Percentiles rank a stretch among this genome's conserved stretches.
These are phyloP conservation scores for Daldinia eschscholtzii DNA, from an alignment of 2,329 filamentous ascomycete genomes.

Conservation along the genomic window DNA sequence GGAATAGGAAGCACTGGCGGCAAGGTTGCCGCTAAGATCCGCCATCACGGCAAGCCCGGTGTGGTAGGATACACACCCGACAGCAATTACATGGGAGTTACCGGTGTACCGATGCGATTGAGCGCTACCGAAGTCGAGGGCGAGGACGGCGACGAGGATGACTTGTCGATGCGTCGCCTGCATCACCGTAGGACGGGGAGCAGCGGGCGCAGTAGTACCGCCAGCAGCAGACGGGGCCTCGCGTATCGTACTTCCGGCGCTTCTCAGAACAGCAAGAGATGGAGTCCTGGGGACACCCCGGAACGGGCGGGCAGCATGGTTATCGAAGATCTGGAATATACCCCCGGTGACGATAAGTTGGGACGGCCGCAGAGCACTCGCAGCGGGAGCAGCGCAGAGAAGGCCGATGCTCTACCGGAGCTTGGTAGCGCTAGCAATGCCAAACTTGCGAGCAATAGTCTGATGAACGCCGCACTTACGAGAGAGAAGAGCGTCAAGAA, in stretches of 20 bases:
- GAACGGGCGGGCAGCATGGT: conserved; percentile 67
- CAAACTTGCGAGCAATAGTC: conserved; percentile 69
- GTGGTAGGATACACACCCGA: conserved; percentile 83
- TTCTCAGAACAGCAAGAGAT: conserved; percentile 58
- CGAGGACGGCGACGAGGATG: conserved; percentile 84
- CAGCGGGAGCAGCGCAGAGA: conserved; percentile 70
- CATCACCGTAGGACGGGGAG: conserved; percentile 80
- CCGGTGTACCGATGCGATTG: conserved; percentile 88
- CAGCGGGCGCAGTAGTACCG: conserved; percentile 78
- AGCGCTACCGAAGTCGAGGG: conserved; percentile 96
- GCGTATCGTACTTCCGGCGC: conserved; percentile 66
- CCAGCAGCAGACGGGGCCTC: conserved; percentile 63
- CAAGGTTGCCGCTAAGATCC: conserved; percentile 85
- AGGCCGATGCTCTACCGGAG: conserved; percentile 71
- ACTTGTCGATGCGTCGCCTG: conserved; percentile 62
- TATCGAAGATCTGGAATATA: conserved; percentile 57
- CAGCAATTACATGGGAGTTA: conserved; percentile 78
- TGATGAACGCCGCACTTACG: conserved; percentile 68
- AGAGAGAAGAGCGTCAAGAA: conserved; percentile 75
- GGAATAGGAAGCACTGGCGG: conserved; percentile 68
- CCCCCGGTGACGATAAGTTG: conserved; percentile 48
- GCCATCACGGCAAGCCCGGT: conserved; percentile 85
- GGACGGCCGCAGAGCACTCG: conserved; percentile 61
- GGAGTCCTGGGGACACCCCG: conserved; percentile 68
- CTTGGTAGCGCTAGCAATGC: conserved; percentile 59